Evolutionary conservation across 352 stramenopile genomes (phyloP).

Genomic region (Plasmopara halstedii): DNA sequence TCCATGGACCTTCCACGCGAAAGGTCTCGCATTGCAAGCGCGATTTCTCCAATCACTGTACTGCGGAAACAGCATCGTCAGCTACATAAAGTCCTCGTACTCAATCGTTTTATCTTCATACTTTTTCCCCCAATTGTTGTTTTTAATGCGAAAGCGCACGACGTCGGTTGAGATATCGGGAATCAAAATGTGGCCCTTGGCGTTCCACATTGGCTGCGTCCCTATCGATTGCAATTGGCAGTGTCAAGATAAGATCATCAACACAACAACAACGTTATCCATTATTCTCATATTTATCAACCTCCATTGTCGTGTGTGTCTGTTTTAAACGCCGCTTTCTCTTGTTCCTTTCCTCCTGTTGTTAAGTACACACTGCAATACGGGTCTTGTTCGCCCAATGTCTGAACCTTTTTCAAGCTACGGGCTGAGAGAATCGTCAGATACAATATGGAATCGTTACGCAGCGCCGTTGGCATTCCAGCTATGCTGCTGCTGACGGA

Average conservation of each 20-base stretch:
- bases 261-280: background rate
- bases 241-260: constrained; percentile 5
- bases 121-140: constrained; percentile 79
- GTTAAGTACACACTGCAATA: constrained; percentile 59
- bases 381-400: constrained; percentile 64
- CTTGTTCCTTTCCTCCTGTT: constrained; percentile 39
- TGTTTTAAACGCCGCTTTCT: constrained; percentile 58
- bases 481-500: constrained; percentile 27
- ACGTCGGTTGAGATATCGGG: constrained; percentile 57
- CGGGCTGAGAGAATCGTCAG: constrained; percentile 54
- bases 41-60: constrained; percentile 63
- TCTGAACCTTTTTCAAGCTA: constrained; percentile 63
- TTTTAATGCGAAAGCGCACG: constrained; percentile 61
- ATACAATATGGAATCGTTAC: constrained; percentile 67
- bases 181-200: constrained; percentile 65
- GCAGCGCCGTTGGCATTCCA: constrained; percentile 26
- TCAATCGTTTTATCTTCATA: constrained; percentile 13
- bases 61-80: constrained; percentile 17
- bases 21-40: constrained; percentile 57
- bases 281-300: constrained; percentile 3
- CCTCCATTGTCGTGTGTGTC: constrained; percentile 69
- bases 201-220: constrained; percentile 60
- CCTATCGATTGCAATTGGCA: constrained; percentile 16
- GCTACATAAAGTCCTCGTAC: background rate
- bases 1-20: constrained; percentile 70